Evolutionary conservation across 805 yeast species (phyloP), one percentile per base, ranked within the genome.

Genomic region (Scheffersomyces spartinae): DNA sequence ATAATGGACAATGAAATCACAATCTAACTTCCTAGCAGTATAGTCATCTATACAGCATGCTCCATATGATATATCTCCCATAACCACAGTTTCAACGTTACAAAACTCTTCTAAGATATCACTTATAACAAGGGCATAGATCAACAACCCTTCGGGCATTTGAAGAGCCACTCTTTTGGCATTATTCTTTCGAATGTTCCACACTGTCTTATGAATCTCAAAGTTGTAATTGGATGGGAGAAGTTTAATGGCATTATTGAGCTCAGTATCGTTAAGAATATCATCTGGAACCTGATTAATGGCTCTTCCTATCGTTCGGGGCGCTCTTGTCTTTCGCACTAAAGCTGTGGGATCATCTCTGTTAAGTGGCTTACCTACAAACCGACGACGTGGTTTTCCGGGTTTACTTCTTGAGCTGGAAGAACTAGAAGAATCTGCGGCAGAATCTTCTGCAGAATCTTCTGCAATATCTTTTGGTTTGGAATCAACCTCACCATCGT

Each of bases 21-120:
- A 91, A 25, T 81, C 95, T 15, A 91, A 52, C 0, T 97, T 74
- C 35, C 86, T 63, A 2, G 98, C 98, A 0, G 98, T 86, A 46
- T 65, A 91, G 45, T 91, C 98, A 48, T 91, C 98, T 23, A 91
- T 85, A 54, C 98, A 91, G 48, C 98, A 91, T 0, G 98, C 98
- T 21, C 98, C 98, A 44, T 91, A 91, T 0, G 96, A 83, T 0
- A 91, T 98, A 49, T 91, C 98, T 2, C 98, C 98, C 98, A 91
- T 91, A 3, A 88, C 91, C 1, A 91, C 61, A 0, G 86, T 81
- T 43, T 86, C 95, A 27, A 79, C 84, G 3, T 58, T 52, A 47
- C 96, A 86, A 40, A 91, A 88, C 49, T 86, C 95, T 43, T 84
- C 94, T 18, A 91, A 47, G 13, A 91, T 88, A 52, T 91, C 98